A percentile compares a stretch with the other conserved stretches of the same genome.
Conservation (phyloP, 176 grass and related monocot genomes). For the Chloris gayana region DNA sequence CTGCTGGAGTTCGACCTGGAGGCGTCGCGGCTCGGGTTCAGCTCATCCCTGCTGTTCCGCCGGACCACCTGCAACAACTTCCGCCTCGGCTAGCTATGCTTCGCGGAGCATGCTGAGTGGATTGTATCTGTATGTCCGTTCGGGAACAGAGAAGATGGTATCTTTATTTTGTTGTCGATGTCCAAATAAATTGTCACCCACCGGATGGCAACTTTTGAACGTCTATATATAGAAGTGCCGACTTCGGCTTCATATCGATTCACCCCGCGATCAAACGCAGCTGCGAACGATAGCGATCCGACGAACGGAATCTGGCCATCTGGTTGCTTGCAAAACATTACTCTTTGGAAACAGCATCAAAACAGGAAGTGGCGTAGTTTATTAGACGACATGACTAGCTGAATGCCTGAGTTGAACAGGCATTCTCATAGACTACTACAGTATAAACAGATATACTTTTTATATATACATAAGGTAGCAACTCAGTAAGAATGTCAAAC, state of each 20-base stretch:
- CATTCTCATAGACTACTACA: no score
- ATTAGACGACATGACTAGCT: no score
- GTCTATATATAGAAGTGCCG: not conserved
- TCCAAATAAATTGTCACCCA: slow-evolving; percentile 15
- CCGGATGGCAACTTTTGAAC: not conserved
- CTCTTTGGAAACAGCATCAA: not conserved
- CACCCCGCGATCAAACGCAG: no score
- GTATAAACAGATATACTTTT: no score
- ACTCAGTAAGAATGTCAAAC: no score
- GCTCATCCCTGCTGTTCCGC: slow-evolving; percentile 53
- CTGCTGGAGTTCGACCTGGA: slow-evolving; percentile 75
- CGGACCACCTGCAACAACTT: slow-evolving; percentile 69
- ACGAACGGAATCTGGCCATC: not conserved
- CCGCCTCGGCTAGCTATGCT: slow-evolving; percentile 44
- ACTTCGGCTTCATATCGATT: not conserved
- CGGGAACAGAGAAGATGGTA: not conserved
- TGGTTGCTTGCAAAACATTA: not conserved
- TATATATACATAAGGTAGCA: no score
- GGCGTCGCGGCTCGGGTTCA: slow-evolving; percentile 69
- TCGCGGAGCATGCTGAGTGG: not conserved
- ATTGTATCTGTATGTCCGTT: not conserved
- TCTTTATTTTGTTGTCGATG: slow-evolving; percentile 23
- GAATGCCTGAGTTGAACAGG: no score
- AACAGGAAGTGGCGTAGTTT: no score
- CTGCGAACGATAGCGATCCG: not conserved